Base-by-base conservation (phyloP, 768 basidiomycete genomes). In the Multifurca ochricompacta region DNA sequence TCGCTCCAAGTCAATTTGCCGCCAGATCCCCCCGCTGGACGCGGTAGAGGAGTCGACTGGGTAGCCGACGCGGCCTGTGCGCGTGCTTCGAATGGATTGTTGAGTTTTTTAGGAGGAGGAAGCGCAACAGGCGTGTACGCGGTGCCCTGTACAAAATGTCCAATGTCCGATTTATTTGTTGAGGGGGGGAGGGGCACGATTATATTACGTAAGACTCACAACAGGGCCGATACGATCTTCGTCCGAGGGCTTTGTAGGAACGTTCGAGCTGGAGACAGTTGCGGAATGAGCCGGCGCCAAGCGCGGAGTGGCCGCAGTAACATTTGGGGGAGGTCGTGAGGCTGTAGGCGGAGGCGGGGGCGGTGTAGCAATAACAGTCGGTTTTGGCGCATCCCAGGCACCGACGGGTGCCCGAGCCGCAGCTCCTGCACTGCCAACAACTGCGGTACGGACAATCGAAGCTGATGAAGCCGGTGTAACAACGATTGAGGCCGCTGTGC, bases 1-100 rank as follows among this genome's bases (percentile, higher is more conserved):
- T 98, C 88, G 54, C 80, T 87, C 95, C 95, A 98, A 0, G 94
- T 95, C 58, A 95, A 68, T 68, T 91, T 94, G 73, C 89, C 89
- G 1, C 73, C 54, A 0, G 76, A 79, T 19, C 71, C 46, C 2
- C 71, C 48, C 1, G 59, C 16, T 31, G 50, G 0, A 48, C 60
- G 53, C 59, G 7, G 63, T 60, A n/a, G 59, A 58, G 70, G 55
- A n/a, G 70, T n/a, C 16, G 68, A 27, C 34, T 66, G 60, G 23
- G 70, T 61, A 44, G 51, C 9, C 32, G 53, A 34, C 37, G 49
- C 21, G 16, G 51, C 46, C 39, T 52, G 58, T 3, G 37, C 21
- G 8, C 71, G 70, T n/a, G 72, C 58, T 53, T 80, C 81, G 61
- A 91, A 91, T 1, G 87, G 87, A 65, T 92, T 95, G 61, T 73